phyloP scores from a whole-genome alignment of 108 stramenopile species.

The Discostella stelligeroides region DNA sequence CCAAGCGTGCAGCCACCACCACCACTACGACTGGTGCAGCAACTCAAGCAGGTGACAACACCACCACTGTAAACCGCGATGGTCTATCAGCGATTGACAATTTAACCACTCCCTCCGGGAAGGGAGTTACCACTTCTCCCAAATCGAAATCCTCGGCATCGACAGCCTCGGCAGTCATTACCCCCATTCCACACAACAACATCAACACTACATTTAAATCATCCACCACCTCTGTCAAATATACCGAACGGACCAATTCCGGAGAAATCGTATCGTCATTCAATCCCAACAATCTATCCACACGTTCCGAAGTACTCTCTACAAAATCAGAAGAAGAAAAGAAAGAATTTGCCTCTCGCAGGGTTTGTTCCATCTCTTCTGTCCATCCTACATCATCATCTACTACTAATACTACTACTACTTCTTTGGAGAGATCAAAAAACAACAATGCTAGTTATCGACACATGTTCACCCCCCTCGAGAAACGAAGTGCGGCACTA shows the following conservation, averaged over 20 bases:
- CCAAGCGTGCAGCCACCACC: background rate
- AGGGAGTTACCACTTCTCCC: background rate
- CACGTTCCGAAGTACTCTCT: conserved; percentile 3
- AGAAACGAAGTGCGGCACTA: conserved; percentile 76
- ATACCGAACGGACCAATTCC: conserved; percentile 55
- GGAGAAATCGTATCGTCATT: conserved; percentile 55
- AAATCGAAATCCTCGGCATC: conserved; percentile 7
- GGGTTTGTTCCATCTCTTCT: conserved; percentile 23
- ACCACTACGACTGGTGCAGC: no score
- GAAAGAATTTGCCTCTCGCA: background rate
- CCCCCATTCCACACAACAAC: conserved; percentile 5
- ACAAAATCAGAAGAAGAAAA: conserved; percentile 10
- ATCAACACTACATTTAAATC: background rate
- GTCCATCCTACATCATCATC: conserved; percentile 5
- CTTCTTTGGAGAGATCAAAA: conserved; percentile 38
- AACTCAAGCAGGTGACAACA: background rate
- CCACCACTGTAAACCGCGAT: background rate
- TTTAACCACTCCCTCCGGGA: conserved; percentile 8
- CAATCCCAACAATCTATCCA: conserved; percentile 40
- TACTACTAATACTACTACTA: no score
- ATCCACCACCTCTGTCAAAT: conserved; percentile 36
- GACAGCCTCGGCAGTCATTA: conserved; percentile 12
- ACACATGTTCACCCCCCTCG: conserved; percentile 93
- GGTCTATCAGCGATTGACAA: conserved; percentile 13
- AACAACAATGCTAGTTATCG: conserved; percentile 74